Evolutionary conservation across 805 yeast genomes (phyloP).

Genomic region (Nakazawaea wickerhamii): DNA sequence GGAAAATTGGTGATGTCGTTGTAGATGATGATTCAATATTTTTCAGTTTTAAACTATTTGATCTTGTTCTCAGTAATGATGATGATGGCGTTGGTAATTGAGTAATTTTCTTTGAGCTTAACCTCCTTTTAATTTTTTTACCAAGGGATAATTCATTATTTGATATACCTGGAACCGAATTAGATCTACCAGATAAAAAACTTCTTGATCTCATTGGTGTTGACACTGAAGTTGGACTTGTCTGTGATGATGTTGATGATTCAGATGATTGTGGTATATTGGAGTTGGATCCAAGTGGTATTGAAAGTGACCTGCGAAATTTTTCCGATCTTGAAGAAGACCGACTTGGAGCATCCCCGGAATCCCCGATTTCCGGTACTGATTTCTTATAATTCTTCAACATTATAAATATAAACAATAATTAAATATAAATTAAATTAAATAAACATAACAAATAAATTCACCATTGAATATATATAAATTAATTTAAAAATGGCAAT

Average conservation of each 20-base stretch:
- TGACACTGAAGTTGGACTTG: background rate
- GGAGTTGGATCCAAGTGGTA: constrained; percentile 1
- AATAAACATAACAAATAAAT: too few species aligned
- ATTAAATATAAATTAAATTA: too few species aligned
- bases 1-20: constrained; percentile 7
- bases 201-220: background rate
- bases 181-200: background rate
- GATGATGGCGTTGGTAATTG: background rate
- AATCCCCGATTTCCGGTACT: background rate
- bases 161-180: constrained; percentile 1
- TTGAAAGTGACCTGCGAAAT: constrained; percentile 1
- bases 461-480: too few species aligned
- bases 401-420: background rate
- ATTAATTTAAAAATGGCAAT: too few species aligned
- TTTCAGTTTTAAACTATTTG: constrained; percentile 3
- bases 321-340: constrained; percentile 2
- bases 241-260: background rate
- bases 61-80: background rate
- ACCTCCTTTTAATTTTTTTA: background rate
- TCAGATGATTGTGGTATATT: background rate
- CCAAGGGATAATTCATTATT: background rate
- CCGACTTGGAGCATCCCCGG: background rate
- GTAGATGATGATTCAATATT: background rate
- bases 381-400: background rate
- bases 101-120: background rate